Evolutionary conservation across 1,139 yeast genomes (phyloP), one percentile per base, ranked within the genome.

Genomic region (Yamadazyma spencermartinsiae): DNA sequence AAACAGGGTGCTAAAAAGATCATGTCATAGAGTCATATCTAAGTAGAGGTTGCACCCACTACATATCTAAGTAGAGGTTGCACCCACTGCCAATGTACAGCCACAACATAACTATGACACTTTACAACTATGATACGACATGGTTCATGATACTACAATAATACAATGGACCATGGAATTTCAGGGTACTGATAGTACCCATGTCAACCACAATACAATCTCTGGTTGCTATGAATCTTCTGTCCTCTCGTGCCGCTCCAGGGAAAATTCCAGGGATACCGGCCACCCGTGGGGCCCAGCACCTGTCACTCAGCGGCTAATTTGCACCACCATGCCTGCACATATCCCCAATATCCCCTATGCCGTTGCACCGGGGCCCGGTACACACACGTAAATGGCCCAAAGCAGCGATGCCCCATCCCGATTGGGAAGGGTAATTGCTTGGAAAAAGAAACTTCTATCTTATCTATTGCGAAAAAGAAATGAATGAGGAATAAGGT

Each of bases 401-500:
- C 6, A 15, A 28, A 16, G 9, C 12, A 11, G 31, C 8, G 11
- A 16, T n/a, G 16, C 3, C 20, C 19, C 5, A 5, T 14, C 31
- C 20, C 31, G 17, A 28, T 28, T 28, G n/a, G 31, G 31, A 7
- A 28, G 8, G 16, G 31, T 15, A 9, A 28, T 28, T 28, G 31
- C 20, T 15, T 12, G n/a, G 12, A 16, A 28, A 28, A 28, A 28
- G 20, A 16, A 28, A 28, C 10, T 15, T 15, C 16, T 28, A 28
- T 28, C 31, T 28, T 28, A 28, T 28, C 31, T 15, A 28, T 15
- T 4, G 31, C 31, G 11, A 15, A 28, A 26, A 20, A 20, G 23
- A 20, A 20, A 20, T 7, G 23, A 20, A 20, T 20, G 23, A 10
- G 26, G n/a, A 23, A 11, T 10, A 23, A 23, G 26, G 26, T 11